Base-by-base conservation (phyloP, 257 asterid genomes). In the Orobanche coerulescens region DNA sequence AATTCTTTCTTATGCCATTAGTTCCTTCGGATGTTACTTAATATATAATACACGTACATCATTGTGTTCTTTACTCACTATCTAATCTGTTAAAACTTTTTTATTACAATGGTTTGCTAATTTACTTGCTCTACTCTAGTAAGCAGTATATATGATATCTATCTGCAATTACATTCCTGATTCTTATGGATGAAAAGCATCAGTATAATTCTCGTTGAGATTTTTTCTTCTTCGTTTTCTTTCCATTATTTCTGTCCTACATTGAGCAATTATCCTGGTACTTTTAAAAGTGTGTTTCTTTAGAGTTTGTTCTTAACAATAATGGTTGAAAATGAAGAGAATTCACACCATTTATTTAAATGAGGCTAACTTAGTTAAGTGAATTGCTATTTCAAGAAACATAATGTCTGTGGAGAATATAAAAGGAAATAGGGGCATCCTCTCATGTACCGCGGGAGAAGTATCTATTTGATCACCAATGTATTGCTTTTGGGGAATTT, bases 11-110 rank as follows among this genome's bases (percentile, higher is more conserved):
- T 62, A 47, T 48, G 53, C 57, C 47, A 52, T 47, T 24, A 51
- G 58, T 81, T 60, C 65, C 47, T 42, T 52, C 20, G 12, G 30
- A 25, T 69, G 56, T 48, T 66, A 53, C 26, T 18, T 57, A 36
- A 56, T 52, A 51, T 52, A 60, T 66, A 51, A 31, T 65, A 33
- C 33, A 10, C 22, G 22, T 23, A 36, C 28, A 22, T 51, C 48
- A 6, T 20, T 60, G 54, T 15, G 3, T 49, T 54, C 20, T 13
- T 31, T 37, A 42, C 10, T 60, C 59, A 22, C 15, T 5, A 51
- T 40, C 58, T n/a, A 61, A 46, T 61, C 52, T 71, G 31, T 58
- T 66, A 20, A 47, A 30, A 39, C 23, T 18, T 14, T n/a, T 62
- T 22, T 9, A 19, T 6, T 30, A 1, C 28, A 16, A 33, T 36